Evolutionary conservation across 2,329 filamentous ascomycete species (phyloP), one percentile per base, ranked within the genome.

Genomic region (Mycosphaerella sp.): DNA sequence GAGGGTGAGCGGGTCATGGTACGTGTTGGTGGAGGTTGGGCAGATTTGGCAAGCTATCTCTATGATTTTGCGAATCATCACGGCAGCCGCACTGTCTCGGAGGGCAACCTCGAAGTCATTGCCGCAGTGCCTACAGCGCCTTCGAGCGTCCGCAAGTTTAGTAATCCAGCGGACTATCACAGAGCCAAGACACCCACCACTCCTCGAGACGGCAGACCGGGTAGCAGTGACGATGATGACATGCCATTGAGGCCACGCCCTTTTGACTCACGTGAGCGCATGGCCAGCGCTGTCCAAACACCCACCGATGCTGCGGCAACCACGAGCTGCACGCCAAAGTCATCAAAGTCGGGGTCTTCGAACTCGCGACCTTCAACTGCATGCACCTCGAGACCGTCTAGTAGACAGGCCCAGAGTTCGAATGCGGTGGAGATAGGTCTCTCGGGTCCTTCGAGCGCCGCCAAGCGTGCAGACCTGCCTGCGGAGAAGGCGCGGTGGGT

Each of bases 1-100:
- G 89, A 95, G 67, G 88, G 87, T 13, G 89, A 97, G 69, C 83
- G 93, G 45, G 89, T 97, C 55, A 97, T 98, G 93, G 93, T 98
- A 6, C 86, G 93, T 32, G 91, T 98, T 10, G 93, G 93, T 10
- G 93, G 93, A 53, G 93, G 93, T n/a, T 98, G 93, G 93, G 89
- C 90, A 12, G 93, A 98, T 68, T 75, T 98, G 16, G 91, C 87
- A 34, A 93, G 97, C 68, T 98, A 96, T 65, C 77, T 98, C 37
- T 86, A 89, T 61, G 89, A 95, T 68, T 98, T 96, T 63, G 90
- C 89, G 6, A 82, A 84, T 53, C 93, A 98, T 66, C 93, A 98
- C 66, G 87, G 87, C 39, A 84, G 87, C n/a, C 82, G 80, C 40
- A 75, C 78, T 27, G 75, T 79, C 16, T 76, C 74, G 25, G 62